Evolutionary conservation across 1,139 yeast genomes (phyloP), one percentile per base, ranked within the genome.

Genomic region (Starmera stellimalicola): DNA sequence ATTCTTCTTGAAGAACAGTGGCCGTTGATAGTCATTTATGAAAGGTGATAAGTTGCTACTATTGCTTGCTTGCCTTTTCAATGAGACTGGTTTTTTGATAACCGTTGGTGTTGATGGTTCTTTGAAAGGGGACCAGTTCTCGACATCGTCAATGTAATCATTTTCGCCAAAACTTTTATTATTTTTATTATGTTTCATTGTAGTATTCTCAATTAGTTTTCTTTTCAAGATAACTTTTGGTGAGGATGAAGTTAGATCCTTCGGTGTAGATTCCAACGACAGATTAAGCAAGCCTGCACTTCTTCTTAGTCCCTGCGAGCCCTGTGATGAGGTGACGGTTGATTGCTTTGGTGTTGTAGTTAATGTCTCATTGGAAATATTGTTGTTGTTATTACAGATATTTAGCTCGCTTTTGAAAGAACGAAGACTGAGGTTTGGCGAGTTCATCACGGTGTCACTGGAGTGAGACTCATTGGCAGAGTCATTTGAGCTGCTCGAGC

Each of bases 221-320:
- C 48, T 45, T 18, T 43, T 30, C 16, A 40, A 32, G 2, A 44
- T 29, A 7, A 43, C 29, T 32, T 45, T 47, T 26, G 53, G 42
- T 2, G 51, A 47, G 1, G 49, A 42, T 3, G 42, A 27, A 3
- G 33, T 32, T 6, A 29, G 32, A 6, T 30, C 27, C 6, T 37
- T 38, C 23, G 58, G 54, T 7, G 59, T 53, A 7, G 59, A 48
- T 26, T 57, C 64, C 9, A 58, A 42, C 16, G 62, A 57, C 27
- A 61, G 38, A 29, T 61, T 60, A 33, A 61, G 37, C 8, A 60
- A 39, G 4, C 66, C 66, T 5, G 57, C 62, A 47, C 64, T 58
- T 45, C 66, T 50, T 40, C 63, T 52, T n/a, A 60, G 35, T 3
- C 52, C 52, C 30, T 48, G 52, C 1, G 53, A 49, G 1, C 53